Evolutionary conservation across 305 asterid genomes (phyloP).

Genomic region (Coffea humblotiana): DNA sequence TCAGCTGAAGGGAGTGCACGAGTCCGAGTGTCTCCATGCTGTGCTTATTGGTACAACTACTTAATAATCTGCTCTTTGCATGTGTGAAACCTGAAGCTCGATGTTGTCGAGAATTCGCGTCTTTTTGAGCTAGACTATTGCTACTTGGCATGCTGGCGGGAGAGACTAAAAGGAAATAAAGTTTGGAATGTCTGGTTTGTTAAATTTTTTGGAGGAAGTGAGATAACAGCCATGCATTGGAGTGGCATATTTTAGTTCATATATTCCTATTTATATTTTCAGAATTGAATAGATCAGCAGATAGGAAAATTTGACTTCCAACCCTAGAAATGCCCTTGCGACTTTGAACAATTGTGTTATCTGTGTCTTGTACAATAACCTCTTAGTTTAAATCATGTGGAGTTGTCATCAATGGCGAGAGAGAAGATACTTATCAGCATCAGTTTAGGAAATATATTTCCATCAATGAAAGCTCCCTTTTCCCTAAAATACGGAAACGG

Average conservation of each 20-base stretch:
- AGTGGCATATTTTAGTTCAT: not conserved
- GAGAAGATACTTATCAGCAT: not conserved
- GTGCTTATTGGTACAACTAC: not conserved
- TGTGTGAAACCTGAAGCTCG: not conserved
- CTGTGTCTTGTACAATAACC: too few species aligned
- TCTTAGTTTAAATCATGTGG: too few species aligned
- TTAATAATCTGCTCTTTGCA: not conserved
- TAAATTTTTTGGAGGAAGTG: not conserved
- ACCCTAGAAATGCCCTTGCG: not conserved
- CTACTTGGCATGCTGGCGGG: not conserved
- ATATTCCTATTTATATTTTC: not conserved
- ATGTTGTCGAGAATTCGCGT: not conserved
- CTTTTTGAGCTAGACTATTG: not conserved
- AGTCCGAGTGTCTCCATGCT: too few species aligned
- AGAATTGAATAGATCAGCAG: too few species aligned
- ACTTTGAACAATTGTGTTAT: not conserved
- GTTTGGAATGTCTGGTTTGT: not conserved
- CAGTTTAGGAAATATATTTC: not conserved
- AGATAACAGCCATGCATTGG: not conserved
- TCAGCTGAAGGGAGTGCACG: not conserved
- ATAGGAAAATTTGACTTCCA: not conserved
- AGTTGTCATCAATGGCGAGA: not conserved
- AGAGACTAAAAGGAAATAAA: not conserved
- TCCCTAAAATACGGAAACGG: too few species aligned
- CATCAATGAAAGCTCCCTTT: too few species aligned